Evolutionary conservation across 2,329 filamentous ascomycete genomes (phyloP).

Genomic region (Aspergillus pseudoterreus): DNA sequence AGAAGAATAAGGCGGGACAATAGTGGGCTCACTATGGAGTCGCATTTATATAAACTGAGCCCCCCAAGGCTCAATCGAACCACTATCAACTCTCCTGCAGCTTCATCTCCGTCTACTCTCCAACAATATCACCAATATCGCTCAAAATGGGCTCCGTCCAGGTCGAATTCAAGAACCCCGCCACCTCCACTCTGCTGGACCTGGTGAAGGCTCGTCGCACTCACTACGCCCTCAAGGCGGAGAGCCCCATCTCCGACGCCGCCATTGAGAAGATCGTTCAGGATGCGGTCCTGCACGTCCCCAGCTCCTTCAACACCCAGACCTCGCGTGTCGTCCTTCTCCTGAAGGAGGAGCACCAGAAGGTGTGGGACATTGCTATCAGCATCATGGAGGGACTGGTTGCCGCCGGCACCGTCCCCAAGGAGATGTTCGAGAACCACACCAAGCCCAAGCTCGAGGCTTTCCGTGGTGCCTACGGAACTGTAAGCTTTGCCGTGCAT

Average conservation of each 20-base stretch:
- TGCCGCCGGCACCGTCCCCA: slow-evolving; percentile 50
- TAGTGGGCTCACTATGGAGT: background rate
- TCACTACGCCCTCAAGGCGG: slow-evolving; percentile 28
- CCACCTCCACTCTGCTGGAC: slow-evolving; percentile 28
- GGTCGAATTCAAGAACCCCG: slow-evolving; percentile 30
- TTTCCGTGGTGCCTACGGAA: slow-evolving; percentile 72
- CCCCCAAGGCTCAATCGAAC: background rate
- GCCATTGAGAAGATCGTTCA: slow-evolving; percentile 28
- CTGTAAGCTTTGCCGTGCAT: slow-evolving; percentile 48
- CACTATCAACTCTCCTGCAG: background rate
- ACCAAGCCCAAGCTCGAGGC: slow-evolving; percentile 45
- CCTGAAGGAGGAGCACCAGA: slow-evolving; percentile 77
- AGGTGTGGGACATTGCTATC: slow-evolving; percentile 77
- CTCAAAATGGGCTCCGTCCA: slow-evolving; percentile 36
- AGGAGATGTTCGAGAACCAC: slow-evolving; percentile 45
- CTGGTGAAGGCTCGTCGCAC: slow-evolving; percentile 30
- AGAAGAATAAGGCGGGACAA: background rate
- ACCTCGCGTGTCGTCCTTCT: slow-evolving; percentile 73
- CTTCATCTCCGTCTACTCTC: background rate
- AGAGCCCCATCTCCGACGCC: slow-evolving; percentile 31
- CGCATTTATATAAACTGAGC: background rate
- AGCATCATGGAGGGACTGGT: slow-evolving; percentile 52
- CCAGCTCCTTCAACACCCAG: slow-evolving; percentile 84
- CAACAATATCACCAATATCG: slow-evolving; percentile 24
- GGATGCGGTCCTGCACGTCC: slow-evolving; percentile 61